Evolutionary conservation across 352 stramenopile species (phyloP).

Genomic region (Globisporangium viniferum): DNA sequence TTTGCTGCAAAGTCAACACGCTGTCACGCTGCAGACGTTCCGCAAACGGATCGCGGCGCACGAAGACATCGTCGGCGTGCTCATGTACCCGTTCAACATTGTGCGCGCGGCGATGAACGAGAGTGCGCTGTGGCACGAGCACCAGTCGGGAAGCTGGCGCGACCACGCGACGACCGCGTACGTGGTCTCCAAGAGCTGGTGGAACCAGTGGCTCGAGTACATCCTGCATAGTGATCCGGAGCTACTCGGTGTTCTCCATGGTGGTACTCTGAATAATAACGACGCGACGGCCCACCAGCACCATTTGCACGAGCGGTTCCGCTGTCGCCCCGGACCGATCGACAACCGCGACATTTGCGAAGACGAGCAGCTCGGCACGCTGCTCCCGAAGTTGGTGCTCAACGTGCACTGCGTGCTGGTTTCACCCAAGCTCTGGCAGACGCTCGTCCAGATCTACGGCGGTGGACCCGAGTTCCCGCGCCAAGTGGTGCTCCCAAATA

Average conservation of each 20-base stretch:
- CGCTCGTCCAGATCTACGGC: constrained; percentile 49
- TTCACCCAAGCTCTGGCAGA: constrained; percentile 38
- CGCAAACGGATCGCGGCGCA: constrained; percentile 20
- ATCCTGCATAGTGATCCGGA: constrained; percentile 14
- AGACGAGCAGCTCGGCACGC: constrained; percentile 34
- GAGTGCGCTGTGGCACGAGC: constrained; percentile 30
- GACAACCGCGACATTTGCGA: constrained; percentile 38
- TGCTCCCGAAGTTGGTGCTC: constrained; percentile 30
- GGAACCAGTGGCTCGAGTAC: constrained; percentile 51
- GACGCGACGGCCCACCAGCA: constrained; percentile 3
- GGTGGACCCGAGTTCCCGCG: constrained; percentile 55
- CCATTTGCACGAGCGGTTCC: constrained; percentile 16
- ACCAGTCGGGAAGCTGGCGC: constrained; percentile 35
- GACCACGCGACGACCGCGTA: constrained; percentile 38
- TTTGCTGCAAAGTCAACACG: constrained; percentile 21
- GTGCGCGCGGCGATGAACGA: constrained; percentile 44
- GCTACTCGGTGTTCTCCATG: constrained; percentile 3
- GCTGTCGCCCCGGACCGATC: constrained; percentile 41
- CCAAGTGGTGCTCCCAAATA: constrained; percentile 25
- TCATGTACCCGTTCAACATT: constrained; percentile 61
- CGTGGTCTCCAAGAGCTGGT: constrained; percentile 53
- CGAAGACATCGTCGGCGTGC: constrained; percentile 38
- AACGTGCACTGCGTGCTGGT: constrained; percentile 52
- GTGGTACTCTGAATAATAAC: not conserved
- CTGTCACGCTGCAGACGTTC: constrained; percentile 25